Evolutionary conservation across 1,139 yeast species (phyloP).

Genomic region (Sugiyamaella castrensis): DNA sequence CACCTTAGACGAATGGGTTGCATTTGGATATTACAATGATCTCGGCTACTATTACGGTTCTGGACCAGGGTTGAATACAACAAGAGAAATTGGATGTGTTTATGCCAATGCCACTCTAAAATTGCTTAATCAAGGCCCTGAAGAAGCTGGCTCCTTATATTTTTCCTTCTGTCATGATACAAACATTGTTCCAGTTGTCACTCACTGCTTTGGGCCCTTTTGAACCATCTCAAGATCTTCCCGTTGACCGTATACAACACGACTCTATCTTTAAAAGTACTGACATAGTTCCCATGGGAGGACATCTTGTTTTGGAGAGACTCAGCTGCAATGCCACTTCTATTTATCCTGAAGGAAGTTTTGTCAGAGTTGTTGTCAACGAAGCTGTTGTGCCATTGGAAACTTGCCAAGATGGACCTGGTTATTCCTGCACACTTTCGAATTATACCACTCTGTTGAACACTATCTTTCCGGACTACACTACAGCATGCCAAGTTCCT

Average conservation of each 20-base stretch:
- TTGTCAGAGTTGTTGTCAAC: slow-evolving; percentile 53
- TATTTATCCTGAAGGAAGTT: slow-evolving; percentile 31
- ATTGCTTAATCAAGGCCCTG: slow-evolving; percentile 43
- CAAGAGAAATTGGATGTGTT: slow-evolving; percentile 48
- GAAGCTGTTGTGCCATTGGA: slow-evolving; percentile 60
- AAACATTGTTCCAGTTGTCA: slow-evolving; percentile 49
- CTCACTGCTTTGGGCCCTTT: slow-evolving; percentile 54
- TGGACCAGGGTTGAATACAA: slow-evolving; percentile 46
- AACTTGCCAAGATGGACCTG: slow-evolving; percentile 52
- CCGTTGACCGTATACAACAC: slow-evolving; percentile 40
- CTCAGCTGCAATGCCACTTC: slow-evolving; percentile 38
- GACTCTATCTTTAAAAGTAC: slow-evolving; percentile 46
- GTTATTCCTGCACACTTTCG: slow-evolving; percentile 52
- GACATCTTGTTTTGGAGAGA: slow-evolving; percentile 52
- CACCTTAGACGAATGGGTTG: slow-evolving; percentile 53
- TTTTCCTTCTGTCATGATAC: slow-evolving; percentile 60
- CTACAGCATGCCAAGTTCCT: slow-evolving; percentile 29
- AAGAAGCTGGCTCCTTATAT: slow-evolving; percentile 36
- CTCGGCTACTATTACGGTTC: slow-evolving; percentile 48
- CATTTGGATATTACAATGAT: slow-evolving; percentile 46
- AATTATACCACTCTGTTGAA: slow-evolving; percentile 36
- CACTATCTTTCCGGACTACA: slow-evolving; percentile 21
- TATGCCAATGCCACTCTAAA: slow-evolving; percentile 49
- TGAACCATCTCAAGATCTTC: slow-evolving; percentile 34
- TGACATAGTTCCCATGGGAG: slow-evolving; percentile 57